phyloP scores from a whole-genome alignment of 768 basidiomycete species.

The Cytidiella melzeri region DNA sequence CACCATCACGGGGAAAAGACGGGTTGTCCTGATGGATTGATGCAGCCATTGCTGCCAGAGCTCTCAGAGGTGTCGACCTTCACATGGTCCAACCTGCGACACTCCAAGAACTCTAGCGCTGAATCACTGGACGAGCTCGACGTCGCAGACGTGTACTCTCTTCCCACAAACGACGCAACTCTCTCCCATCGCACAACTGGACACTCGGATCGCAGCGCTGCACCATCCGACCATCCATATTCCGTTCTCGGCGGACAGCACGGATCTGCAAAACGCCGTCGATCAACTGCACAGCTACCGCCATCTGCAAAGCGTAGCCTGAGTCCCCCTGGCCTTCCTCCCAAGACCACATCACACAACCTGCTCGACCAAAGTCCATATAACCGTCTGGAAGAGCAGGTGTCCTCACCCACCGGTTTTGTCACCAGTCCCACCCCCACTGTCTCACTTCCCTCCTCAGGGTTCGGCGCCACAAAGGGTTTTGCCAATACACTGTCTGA shows the following conservation, averaged over 20 bases:
- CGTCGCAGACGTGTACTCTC: slow-evolving; percentile 9
- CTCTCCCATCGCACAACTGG: slow-evolving; percentile 15
- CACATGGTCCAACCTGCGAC: slow-evolving; percentile 21
- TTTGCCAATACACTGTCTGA: no score
- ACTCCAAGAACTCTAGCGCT: slow-evolving; percentile 15
- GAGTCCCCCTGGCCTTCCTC: slow-evolving; percentile 19
- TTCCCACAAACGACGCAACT: slow-evolving; percentile 17
- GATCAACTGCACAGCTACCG: not conserved
- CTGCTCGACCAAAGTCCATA: not conserved
- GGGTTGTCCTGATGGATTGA: slow-evolving; percentile 15
- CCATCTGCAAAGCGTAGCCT: slow-evolving; percentile 16
- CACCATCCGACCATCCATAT: not conserved
- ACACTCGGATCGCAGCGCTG: not conserved
- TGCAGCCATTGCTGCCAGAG: slow-evolving; percentile 15
- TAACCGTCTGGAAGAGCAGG: no score
- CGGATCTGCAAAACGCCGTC: slow-evolving; percentile 2
- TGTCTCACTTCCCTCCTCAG: no score
- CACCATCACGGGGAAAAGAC: slow-evolving; percentile 12
- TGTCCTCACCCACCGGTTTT: no score
- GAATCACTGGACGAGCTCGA: slow-evolving; percentile 13
- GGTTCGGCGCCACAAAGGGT: no score
- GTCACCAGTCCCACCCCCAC: no score
- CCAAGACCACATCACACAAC: slow-evolving; percentile 2
- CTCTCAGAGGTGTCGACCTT: slow-evolving; percentile 22
- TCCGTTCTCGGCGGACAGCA: slow-evolving; percentile 7